These are phyloP conservation scores for Lentinula lateritia DNA, from an alignment of 768 basidiomycete species.

Conservation along the genomic window DNA sequence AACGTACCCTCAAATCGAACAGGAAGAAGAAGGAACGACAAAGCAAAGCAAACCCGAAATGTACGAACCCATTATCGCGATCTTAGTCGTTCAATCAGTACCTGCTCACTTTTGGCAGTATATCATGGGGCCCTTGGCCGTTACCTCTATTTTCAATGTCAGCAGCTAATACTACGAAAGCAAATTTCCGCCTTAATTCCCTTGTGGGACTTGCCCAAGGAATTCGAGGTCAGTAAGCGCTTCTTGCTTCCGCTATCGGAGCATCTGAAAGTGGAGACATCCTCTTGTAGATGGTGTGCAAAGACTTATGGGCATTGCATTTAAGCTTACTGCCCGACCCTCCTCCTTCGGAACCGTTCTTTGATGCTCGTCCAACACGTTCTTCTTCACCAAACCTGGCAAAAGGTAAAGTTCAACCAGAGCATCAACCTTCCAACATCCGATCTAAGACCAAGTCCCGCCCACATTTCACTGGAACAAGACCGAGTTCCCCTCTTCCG, in stretches of 20 bases:
- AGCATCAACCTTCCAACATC: background rate
- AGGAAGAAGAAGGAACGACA: slow-evolving; percentile 44
- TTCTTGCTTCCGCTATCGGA: background rate
- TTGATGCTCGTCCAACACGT: background rate
- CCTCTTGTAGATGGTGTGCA: slow-evolving; percentile 53
- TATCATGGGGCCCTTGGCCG: slow-evolving; percentile 78
- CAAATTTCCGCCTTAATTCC: slow-evolving; percentile 59
- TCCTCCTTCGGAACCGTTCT: slow-evolving; percentile 50
- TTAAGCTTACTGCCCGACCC: slow-evolving; percentile 57
- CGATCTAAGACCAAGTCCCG: background rate
- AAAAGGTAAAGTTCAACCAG: slow-evolving; percentile 14
- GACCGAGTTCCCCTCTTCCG: background rate
- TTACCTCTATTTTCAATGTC: slow-evolving; percentile 78
- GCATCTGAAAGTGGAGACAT: background rate
- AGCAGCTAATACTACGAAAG: slow-evolving; percentile 75
- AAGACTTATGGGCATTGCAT: slow-evolving; percentile 78
- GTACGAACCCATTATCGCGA: background rate
- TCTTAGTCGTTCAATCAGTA: slow-evolving; percentile 7
- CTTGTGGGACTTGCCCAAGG: slow-evolving; percentile 68
- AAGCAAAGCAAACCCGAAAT: slow-evolving; percentile 53
- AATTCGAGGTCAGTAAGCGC: slow-evolving; percentile 61
- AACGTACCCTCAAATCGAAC: slow-evolving; percentile 57
- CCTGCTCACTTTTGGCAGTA: slow-evolving; percentile 37
- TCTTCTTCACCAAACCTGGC: slow-evolving; percentile 21
- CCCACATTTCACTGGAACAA: background rate